phyloP scores from a whole-genome alignment of 2,329 filamentous ascomycete species.

The Byssothecium circinans region DNA sequence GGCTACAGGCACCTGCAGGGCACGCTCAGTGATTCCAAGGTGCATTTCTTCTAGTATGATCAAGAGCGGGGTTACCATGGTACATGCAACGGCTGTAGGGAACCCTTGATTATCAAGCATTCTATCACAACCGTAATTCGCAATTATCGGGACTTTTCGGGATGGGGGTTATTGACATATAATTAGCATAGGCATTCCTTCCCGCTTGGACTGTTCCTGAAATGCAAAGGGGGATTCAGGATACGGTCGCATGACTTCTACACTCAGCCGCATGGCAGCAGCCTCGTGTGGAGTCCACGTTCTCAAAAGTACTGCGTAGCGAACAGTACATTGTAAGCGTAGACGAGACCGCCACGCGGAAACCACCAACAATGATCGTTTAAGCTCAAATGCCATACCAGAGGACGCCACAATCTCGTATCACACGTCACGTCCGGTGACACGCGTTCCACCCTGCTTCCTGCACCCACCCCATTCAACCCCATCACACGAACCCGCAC shows the following conservation, averaged over 20 bases:
- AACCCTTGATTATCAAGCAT: too few species aligned
- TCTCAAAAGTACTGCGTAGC: background rate
- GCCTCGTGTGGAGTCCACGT: background rate
- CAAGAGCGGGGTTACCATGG: too few species aligned
- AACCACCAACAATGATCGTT: too few species aligned
- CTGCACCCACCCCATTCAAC: background rate
- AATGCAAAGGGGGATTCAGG: too few species aligned
- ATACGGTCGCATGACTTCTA: background rate
- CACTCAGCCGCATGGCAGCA: background rate
- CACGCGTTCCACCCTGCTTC: background rate
- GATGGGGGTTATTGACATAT: background rate
- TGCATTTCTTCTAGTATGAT: too few species aligned
- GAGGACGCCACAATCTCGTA: slow-evolving; percentile 6
- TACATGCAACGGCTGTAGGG: too few species aligned
- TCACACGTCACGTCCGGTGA: background rate
- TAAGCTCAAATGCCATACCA: background rate
- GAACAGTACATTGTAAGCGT: background rate
- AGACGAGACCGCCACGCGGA: background rate
- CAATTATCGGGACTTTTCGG: too few species aligned
- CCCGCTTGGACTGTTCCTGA: background rate
- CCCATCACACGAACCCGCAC: background rate
- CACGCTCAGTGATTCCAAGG: too few species aligned
- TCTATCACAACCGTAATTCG: too few species aligned
- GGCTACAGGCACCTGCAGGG: background rate
- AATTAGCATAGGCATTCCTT: background rate